Evolutionary conservation across 83 land plant genomes (phyloP).

Genomic region (Diphasiastrum complanatum): DNA sequence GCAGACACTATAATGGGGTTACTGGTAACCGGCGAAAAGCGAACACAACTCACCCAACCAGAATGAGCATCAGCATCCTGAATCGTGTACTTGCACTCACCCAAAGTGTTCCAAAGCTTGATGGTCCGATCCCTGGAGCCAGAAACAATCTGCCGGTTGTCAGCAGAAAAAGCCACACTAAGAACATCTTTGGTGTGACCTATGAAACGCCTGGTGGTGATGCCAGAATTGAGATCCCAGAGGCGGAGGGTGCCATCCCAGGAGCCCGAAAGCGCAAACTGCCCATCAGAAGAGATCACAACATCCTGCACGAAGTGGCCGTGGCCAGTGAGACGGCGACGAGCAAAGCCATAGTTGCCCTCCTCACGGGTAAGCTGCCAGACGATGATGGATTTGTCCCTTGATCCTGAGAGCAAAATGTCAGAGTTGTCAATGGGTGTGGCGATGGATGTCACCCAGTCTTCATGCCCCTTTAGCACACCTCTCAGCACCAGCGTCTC

Average conservation of each 20-base stretch:
- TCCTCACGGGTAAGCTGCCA: slow-evolving; percentile 69
- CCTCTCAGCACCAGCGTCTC: slow-evolving; percentile 57
- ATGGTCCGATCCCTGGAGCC: slow-evolving; percentile 83
- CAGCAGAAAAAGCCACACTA: slow-evolving; percentile 74
- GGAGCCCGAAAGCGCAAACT: slow-evolving; percentile 89
- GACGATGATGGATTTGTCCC: slow-evolving; percentile 75
- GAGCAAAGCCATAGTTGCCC: slow-evolving; percentile 48
- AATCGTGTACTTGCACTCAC: slow-evolving; percentile 89
- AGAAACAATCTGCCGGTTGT: slow-evolving; percentile 86
- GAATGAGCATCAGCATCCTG: slow-evolving; percentile 70
- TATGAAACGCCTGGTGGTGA: slow-evolving; percentile 70
- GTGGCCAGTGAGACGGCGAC: slow-evolving; percentile 71
- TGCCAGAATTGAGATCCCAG: slow-evolving; percentile 68
- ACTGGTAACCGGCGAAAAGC: slow-evolving; percentile 61
- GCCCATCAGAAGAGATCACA: slow-evolving; percentile 78
- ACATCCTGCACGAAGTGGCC: slow-evolving; percentile 90
- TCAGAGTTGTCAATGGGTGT: slow-evolving; percentile 69
- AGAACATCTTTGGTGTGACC: slow-evolving; percentile 85
- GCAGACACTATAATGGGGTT: slow-evolving; percentile 80
- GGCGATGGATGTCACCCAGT: slow-evolving; percentile 82
- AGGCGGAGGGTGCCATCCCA: slow-evolving; percentile 91
- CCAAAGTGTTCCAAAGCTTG: slow-evolving; percentile 94
- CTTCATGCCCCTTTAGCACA: slow-evolving; percentile 67
- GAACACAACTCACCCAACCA: slow-evolving; percentile 79
- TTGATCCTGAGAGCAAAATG: slow-evolving; percentile 74